phyloP scores from a whole-genome alignment of 768 basidiomycete species.

The Exidia glandulosa region DNA sequence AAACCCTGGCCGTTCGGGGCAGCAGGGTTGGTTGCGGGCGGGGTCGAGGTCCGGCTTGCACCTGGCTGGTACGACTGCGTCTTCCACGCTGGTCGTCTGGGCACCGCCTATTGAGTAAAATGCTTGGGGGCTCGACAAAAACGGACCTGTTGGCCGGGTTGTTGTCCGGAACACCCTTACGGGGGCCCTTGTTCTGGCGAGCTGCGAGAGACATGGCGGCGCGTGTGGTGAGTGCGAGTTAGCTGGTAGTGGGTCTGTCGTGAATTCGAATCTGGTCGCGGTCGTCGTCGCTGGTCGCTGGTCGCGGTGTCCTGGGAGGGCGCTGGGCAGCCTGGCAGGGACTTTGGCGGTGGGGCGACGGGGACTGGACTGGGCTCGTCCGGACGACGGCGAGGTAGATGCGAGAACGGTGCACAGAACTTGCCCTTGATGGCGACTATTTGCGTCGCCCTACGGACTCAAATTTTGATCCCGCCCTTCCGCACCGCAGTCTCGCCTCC shows the following conservation, averaged over 20 bases:
- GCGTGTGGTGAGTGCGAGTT: not conserved
- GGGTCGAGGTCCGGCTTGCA: not conserved
- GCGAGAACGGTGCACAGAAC: not conserved
- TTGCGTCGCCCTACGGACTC: not conserved
- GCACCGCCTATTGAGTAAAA: not conserved
- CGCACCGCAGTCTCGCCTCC: too few species aligned
- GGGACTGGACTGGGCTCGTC: not conserved
- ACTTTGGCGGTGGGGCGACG: too few species aligned
- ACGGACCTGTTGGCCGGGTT: not conserved
- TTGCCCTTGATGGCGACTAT: not conserved
- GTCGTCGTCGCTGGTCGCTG: not conserved
- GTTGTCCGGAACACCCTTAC: not conserved
- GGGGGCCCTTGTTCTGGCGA: not conserved
- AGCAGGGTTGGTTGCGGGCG: not conserved
- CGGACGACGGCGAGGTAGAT: not conserved
- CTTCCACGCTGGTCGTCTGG: not conserved
- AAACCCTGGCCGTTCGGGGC: conserved; percentile 4
- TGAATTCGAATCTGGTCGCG: not conserved
- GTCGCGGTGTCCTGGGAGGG: not conserved
- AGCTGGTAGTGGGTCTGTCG: not conserved
- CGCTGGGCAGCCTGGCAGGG: not conserved
- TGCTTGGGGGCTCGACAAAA: not conserved
- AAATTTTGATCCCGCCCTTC: not conserved
- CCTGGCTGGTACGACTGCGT: not conserved
- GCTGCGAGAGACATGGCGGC: not conserved